A percentile compares a stretch with the other conserved stretches of the same genome.
phyloP scores from a whole-genome alignment of 1,139 yeast genomes.

The Candida sp. region DNA sequence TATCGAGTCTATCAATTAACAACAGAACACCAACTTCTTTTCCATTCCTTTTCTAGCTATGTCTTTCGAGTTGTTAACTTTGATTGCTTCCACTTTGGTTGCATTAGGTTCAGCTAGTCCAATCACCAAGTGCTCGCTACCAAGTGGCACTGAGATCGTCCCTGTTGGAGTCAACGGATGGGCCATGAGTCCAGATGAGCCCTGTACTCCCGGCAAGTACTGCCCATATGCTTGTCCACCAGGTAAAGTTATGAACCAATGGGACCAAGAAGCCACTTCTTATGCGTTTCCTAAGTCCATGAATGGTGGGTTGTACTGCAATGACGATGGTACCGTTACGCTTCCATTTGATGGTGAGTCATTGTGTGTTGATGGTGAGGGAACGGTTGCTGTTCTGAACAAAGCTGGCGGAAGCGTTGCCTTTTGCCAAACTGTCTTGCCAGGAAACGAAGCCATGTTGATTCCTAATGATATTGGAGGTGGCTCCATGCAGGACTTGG shows the following conservation, averaged over 20 bases:
- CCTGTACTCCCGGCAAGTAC: slow-evolving; percentile 73
- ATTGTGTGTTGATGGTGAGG: slow-evolving; percentile 79
- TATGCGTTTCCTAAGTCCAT: slow-evolving; percentile 73
- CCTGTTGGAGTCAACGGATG: slow-evolving; percentile 76
- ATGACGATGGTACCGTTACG: slow-evolving; percentile 66
- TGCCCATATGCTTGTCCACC: slow-evolving; percentile 93
- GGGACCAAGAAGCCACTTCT: slow-evolving; percentile 65
- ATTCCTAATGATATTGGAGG: slow-evolving; percentile 74
- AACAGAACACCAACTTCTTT: not conserved
- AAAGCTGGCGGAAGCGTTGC: slow-evolving; percentile 63
- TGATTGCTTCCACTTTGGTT: not conserved
- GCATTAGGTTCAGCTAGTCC: slow-evolving; percentile 7
- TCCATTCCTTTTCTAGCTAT: not conserved
- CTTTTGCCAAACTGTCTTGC: slow-evolving; percentile 90
- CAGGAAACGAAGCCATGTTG: slow-evolving; percentile 94
- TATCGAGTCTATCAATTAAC: too few species aligned
- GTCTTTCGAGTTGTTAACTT: not conserved
- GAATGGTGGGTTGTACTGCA: slow-evolving; percentile 84
- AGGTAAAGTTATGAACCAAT: slow-evolving; percentile 80
- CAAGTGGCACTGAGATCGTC: slow-evolving; percentile 69
- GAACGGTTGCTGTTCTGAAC: slow-evolving; percentile 68
- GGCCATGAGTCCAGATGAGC: slow-evolving; percentile 84
- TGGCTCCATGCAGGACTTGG: slow-evolving; percentile 52
- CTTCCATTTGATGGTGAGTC: slow-evolving; percentile 62
- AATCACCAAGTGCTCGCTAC: slow-evolving; percentile 57